Percentiles rank a stretch among this genome's conserved stretches.
Evolutionary conservation across 169 alveolate genomes (phyloP).

Genomic region (Miamiensis avidus): DNA sequence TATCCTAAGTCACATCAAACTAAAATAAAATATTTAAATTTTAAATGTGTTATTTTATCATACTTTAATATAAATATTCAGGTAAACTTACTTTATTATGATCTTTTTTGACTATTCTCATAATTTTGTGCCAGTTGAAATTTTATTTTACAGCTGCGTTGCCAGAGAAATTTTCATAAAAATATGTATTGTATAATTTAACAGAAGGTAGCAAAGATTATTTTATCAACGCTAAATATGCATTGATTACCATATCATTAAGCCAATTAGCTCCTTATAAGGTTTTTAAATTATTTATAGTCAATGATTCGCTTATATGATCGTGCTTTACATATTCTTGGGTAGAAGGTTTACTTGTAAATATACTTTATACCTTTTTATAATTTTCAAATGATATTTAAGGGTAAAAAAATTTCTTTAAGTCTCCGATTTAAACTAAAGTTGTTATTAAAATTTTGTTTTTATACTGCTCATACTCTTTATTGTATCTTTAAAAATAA

Average conservation of each 20-base stretch:
- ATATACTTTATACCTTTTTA: neutral
- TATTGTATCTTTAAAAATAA: too few species aligned
- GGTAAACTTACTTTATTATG: too few species aligned
- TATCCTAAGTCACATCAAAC: neutral
- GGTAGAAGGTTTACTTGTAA: neutral
- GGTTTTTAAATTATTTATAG: neutral
- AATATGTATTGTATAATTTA: neutral
- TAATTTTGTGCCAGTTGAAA: neutral
- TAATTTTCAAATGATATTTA: neutral
- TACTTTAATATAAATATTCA: too few species aligned
- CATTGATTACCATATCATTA: neutral
- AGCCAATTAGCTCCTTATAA: neutral
- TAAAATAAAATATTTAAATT: too few species aligned
- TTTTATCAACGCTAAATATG: neutral
- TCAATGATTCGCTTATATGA: neutral
- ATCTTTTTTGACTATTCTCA: neutral
- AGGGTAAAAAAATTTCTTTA: neutral
- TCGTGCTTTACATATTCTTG: neutral
- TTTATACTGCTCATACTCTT: too few species aligned
- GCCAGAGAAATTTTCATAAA: neutral
- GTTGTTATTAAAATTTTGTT: neutral
- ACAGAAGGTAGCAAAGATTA: neutral
- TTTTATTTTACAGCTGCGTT: neutral
- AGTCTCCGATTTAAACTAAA: neutral
- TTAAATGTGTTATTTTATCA: too few species aligned